Evolutionary conservation across 371 early-diverging fungal species (phyloP).

Genomic region (Globomyces sp.): DNA sequence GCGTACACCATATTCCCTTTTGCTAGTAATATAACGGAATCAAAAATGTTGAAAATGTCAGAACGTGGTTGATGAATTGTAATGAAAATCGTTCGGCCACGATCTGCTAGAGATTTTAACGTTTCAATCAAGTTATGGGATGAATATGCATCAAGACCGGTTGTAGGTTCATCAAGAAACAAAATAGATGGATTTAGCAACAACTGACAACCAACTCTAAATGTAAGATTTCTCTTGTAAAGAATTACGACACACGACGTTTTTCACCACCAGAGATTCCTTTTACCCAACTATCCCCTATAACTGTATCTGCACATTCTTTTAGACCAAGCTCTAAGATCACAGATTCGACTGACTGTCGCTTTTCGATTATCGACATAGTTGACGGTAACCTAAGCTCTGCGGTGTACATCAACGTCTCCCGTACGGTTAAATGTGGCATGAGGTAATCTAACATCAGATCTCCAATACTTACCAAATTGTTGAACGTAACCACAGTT

Average conservation of each 20-base stretch:
- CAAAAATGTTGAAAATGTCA: conserved; percentile 84
- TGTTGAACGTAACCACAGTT: conserved; percentile 85
- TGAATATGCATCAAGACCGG: conserved; percentile 71
- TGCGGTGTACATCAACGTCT: conserved; percentile 83
- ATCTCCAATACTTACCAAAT: conserved; percentile 63
- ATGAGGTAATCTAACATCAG: conserved; percentile 34
- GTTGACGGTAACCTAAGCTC: conserved; percentile 68
- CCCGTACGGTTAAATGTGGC: conserved; percentile 75
- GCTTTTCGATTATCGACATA: conserved; percentile 55
- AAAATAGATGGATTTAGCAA: conserved; percentile 42
- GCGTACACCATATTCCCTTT: conserved; percentile 57
- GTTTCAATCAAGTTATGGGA: conserved; percentile 84
- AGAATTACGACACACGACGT: conserved; percentile 64
- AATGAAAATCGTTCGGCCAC: conserved; percentile 81
- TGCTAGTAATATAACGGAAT: conserved; percentile 75
- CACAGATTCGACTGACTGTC: conserved; percentile 59
- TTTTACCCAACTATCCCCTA: conserved; percentile 56
- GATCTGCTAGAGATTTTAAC: conserved; percentile 70
- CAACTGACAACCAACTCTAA: conserved; percentile 76
- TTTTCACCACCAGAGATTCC: conserved; percentile 92
- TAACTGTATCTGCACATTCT: conserved; percentile 60
- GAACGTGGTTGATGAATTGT: conserved; percentile 88
- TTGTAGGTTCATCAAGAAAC: conserved; percentile 55
- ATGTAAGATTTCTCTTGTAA: no score
- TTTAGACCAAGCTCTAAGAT: conserved; percentile 69